Base-by-base conservation (phyloP, 192 early-diverging fungal genomes). In the Mortierella alpina region DNA sequence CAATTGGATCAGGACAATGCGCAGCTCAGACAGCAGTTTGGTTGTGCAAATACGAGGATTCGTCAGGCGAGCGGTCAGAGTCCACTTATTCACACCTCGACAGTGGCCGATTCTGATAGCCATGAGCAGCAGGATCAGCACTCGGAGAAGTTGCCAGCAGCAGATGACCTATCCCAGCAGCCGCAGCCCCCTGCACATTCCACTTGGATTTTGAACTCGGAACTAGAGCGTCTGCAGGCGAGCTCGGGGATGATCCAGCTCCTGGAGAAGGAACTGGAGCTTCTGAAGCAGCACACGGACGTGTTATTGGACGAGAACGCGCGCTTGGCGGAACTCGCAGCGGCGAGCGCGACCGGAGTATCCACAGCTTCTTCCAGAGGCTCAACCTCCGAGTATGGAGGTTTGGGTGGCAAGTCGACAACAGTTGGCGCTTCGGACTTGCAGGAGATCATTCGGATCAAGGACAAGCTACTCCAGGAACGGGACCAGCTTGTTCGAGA, bases 201-300 rank as follows among this genome's bases (percentile, higher is more conserved):
- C 2, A 66, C 72, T n/a, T 66, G 68, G 68, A 52, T 72, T 2
- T 40, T 64, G 12, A 62, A 49, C 10, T 50, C 84, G 5, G 86
- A 84, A n/a, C 31, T 80, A 9, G 67, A 82, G 5, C 63, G 66
- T 6, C 65, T 84, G 0, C 68, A 82, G n/a, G 75, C 74, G 0
- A 82, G 57, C 52, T 74, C 79, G 6, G 61, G 70, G 0, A 77
- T 79, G 52, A 65, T 68, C 6, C 61, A 62, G 10, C 41, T 83
- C 39, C 60, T 87, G 3, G 84, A 84, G 31, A 82, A 73, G 20
- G 72, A 84, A 47, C 20, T 87, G 7, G 79, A 82, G n/a, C 51
- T 81, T 0, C 41, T 82, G 18, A 75, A 84, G 62, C 75, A 84
- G 13, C 71, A 75, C 54, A 80, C 77, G 0, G 77, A 80, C 14